Evolutionary conservation across 2,329 filamentous ascomycete species (phyloP).

Genomic region (Coniosporium tulheliwenetii): DNA sequence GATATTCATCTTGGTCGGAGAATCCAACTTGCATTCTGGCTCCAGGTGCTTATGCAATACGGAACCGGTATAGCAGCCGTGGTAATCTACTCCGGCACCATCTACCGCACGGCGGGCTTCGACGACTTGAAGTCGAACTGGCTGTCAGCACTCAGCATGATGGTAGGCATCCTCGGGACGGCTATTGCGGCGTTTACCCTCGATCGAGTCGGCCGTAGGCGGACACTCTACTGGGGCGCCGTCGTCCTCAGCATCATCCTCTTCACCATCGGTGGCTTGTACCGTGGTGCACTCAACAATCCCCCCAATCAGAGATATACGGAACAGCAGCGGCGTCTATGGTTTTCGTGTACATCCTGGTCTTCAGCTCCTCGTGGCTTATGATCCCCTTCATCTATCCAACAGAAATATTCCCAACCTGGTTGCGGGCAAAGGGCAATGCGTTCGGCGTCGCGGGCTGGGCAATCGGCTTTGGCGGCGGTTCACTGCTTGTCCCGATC

Average conservation of each 20-base stretch:
- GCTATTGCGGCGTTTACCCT: slow-evolving; percentile 16
- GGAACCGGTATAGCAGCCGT: slow-evolving; percentile 14
- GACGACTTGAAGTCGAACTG: slow-evolving; percentile 11
- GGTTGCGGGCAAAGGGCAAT: slow-evolving; percentile 5
- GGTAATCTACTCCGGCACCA: slow-evolving; percentile 9
- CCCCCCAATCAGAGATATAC: slow-evolving; percentile 10
- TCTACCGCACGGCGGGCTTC: slow-evolving; percentile 15
- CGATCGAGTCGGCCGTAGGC: slow-evolving; percentile 20
- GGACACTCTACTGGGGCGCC: slow-evolving; percentile 20
- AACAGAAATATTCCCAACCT: slow-evolving; percentile 5
- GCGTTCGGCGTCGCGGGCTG: slow-evolving; percentile 6
- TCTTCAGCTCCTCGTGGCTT: slow-evolving; percentile 16
- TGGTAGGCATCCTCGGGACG: slow-evolving; percentile 12
- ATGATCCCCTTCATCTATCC: slow-evolving; percentile 12
- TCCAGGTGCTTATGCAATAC: slow-evolving; percentile 15
- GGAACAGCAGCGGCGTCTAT: slow-evolving; percentile 16
- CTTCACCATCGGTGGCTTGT: slow-evolving; percentile 14
- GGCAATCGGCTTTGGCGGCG: slow-evolving; percentile 9
- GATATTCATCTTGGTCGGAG: no score
- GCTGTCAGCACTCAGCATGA: slow-evolving; percentile 13
- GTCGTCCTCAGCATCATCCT: slow-evolving; percentile 14
- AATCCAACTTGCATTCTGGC: slow-evolving; percentile 14
- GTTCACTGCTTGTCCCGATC: slow-evolving; percentile 7
- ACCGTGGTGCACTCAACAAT: slow-evolving; percentile 7
- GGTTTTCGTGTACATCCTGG: slow-evolving; percentile 15